phyloP scores from a whole-genome alignment of 2,329 filamentous ascomycete genomes.

The Trichoderma sp. region DNA sequence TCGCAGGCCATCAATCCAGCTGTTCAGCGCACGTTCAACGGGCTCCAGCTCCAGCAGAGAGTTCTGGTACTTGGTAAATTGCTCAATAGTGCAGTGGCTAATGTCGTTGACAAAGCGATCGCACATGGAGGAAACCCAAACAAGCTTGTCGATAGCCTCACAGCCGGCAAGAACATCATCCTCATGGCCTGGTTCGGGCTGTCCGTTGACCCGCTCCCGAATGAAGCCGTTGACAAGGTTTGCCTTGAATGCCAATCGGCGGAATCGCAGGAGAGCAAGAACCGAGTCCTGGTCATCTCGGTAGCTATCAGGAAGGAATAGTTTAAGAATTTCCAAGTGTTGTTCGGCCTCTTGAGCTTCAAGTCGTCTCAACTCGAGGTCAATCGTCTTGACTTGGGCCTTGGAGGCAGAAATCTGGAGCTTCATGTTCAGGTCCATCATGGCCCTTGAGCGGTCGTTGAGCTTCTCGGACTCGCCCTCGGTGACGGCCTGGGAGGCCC shows the following conservation, averaged over 20 bases:
- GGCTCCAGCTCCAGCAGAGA: slow-evolving; percentile 87
- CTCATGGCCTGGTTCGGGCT: slow-evolving; percentile 66
- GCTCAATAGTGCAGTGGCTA: slow-evolving; percentile 71
- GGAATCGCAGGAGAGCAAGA: slow-evolving; percentile 85
- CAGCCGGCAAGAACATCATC: slow-evolving; percentile 80
- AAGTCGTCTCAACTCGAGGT: slow-evolving; percentile 81
- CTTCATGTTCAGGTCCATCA: slow-evolving; percentile 97
- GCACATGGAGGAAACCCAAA: slow-evolving; percentile 81
- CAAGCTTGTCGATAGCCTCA: slow-evolving; percentile 81
- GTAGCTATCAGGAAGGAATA: slow-evolving; percentile 86
- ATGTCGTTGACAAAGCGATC: slow-evolving; percentile 82
- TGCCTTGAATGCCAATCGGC: slow-evolving; percentile 85
- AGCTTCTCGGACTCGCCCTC: slow-evolving; percentile 92
- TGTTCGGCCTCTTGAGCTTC: slow-evolving; percentile 87
- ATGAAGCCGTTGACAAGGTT: slow-evolving; percentile 75
- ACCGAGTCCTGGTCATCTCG: slow-evolving; percentile 80
- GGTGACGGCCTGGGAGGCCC: slow-evolving; percentile 86
- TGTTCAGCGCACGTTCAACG: slow-evolving; percentile 84
- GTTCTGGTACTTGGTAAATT: slow-evolving; percentile 77
- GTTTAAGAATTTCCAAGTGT: slow-evolving; percentile 83
- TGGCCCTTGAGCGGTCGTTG: slow-evolving; percentile 81
- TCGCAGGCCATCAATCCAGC: slow-evolving; percentile 81
- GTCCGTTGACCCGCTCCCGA: slow-evolving; percentile 72
- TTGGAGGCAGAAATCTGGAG: slow-evolving; percentile 87
- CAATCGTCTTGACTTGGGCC: slow-evolving; percentile 91